phyloP scores from a whole-genome alignment of 148 eudicot genomes.

The Amaranthus cruentus region DNA sequence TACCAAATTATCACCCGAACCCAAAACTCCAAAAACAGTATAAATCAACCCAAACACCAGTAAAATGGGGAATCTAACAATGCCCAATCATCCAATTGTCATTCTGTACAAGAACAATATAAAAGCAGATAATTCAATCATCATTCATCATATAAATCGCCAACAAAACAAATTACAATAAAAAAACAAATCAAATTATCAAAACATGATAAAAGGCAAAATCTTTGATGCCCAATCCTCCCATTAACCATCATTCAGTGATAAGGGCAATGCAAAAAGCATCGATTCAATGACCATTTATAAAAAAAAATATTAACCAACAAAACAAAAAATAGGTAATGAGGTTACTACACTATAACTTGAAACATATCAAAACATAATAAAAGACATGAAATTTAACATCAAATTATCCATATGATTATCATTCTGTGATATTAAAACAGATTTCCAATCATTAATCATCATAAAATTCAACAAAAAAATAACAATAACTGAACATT shows the following conservation, averaged over 20 bases:
- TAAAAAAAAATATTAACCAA: background rate
- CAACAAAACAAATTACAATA: background rate
- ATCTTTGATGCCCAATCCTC: conserved; percentile 8
- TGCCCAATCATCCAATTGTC: conserved; percentile 15
- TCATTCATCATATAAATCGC: conserved; percentile 12
- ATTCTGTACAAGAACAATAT: conserved; percentile 5
- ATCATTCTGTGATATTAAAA: no score
- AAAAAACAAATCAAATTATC: background rate
- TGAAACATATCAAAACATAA: background rate
- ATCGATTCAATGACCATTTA: background rate
- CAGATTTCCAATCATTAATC: background rate
- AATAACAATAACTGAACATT: no score
- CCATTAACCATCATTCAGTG: background rate
- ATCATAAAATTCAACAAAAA: background rate
- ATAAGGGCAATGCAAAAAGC: background rate
- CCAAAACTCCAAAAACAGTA: conserved; percentile 10
- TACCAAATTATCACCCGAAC: conserved; percentile 14
- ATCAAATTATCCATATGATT: no score
- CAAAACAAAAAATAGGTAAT: background rate
- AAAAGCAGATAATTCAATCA: conserved; percentile 9
- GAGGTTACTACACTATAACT: background rate
- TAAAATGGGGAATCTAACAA: conserved; percentile 6
- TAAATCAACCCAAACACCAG: conserved; percentile 11
- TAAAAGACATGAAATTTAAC: background rate
- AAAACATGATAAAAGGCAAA: background rate